Conservation (phyloP, 352 stramenopile species). For the Globisporangium alternatum region DNA sequence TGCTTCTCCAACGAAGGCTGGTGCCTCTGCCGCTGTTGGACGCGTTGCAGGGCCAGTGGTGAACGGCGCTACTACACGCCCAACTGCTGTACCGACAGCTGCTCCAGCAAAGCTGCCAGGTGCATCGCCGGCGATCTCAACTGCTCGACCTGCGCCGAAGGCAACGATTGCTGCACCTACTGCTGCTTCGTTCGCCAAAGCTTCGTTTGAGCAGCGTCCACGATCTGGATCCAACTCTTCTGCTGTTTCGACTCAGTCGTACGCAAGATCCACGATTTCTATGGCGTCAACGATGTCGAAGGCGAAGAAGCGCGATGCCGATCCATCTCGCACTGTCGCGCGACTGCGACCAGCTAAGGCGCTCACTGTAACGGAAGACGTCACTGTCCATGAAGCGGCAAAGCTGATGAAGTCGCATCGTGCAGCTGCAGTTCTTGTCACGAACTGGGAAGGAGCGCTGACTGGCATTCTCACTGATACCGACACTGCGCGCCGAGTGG, state of each 20-base stretch:
- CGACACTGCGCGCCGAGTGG: conserved; percentile 75
- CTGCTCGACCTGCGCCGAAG: conserved; percentile 17
- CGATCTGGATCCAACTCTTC: conserved; percentile 75
- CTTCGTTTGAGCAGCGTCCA: conserved; percentile 32
- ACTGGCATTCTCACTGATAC: conserved; percentile 95
- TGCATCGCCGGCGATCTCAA: conserved; percentile 13
- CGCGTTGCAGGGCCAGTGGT: conserved; percentile 9
- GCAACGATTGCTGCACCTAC: conserved; percentile 4
- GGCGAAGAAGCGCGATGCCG: conserved; percentile 49
- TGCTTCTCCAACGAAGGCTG: conserved; percentile 13
- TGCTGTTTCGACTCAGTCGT: conserved; percentile 72
- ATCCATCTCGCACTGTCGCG: conserved; percentile 71
- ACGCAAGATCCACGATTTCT: conserved; percentile 73
- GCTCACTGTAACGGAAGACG: conserved; percentile 75
- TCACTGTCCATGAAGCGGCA: conserved; percentile 86
- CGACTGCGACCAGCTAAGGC: conserved; percentile 85
- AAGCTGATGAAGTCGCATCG: conserved; percentile 91
- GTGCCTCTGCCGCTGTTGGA: neutral
- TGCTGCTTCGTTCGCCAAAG: conserved; percentile 4
- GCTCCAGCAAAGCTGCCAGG: conserved; percentile 9
- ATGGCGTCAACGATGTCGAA: conserved; percentile 78
- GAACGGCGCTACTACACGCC: conserved; percentile 4
- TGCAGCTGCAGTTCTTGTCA: conserved; percentile 90
- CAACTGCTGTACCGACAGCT: conserved; percentile 5
- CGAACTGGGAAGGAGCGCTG: conserved; percentile 82